A percentile compares a stretch with the other conserved stretches of the same genome.
Conservation (phyloP, 1,139 yeast genomes). For the Yamadazyma mexicana region DNA sequence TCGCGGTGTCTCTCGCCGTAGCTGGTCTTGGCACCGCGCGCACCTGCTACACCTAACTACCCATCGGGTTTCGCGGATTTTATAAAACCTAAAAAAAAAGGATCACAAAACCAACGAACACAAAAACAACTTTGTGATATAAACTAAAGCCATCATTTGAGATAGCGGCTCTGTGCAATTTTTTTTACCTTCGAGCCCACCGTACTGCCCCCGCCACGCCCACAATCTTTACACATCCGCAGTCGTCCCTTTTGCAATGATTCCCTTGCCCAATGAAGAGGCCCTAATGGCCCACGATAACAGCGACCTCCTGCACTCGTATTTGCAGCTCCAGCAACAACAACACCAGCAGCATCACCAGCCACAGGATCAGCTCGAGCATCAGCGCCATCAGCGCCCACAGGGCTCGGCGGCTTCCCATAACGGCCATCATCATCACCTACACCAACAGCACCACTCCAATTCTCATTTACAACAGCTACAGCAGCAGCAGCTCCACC, state of each 20-base stretch:
- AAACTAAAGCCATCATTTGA: not conserved
- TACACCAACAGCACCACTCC: not conserved
- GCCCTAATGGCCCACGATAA: conserved; percentile 1
- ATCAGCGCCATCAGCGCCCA: not conserved
- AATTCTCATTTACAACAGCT: conserved; percentile 17
- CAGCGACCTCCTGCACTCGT: not conserved
- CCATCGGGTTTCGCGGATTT: too few species aligned
- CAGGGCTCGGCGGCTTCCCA: too few species aligned
- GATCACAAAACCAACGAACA: conserved; percentile 9
- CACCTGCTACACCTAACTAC: too few species aligned
- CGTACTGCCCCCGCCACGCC: not conserved
- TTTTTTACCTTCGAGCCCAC: not conserved
- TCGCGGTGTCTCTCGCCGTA: too few species aligned
- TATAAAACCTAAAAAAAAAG: not conserved
- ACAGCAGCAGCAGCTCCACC: conserved; percentile 33
- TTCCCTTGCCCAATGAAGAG: conserved; percentile 2
- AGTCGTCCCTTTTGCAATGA: not conserved
- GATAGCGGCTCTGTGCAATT: not conserved
- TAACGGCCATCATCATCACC: not conserved
- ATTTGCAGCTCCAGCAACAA: conserved; percentile 4
- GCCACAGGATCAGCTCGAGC: conserved; percentile 2
- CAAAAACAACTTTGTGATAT: conserved; percentile 16
- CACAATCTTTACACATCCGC: not conserved
- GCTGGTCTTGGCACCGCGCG: too few species aligned
- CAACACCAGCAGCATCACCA: conserved; percentile 1